These are phyloP conservation scores for Allium sativum DNA, from an alignment of 106 monocot genomes.

Conservation along the genomic window DNA sequence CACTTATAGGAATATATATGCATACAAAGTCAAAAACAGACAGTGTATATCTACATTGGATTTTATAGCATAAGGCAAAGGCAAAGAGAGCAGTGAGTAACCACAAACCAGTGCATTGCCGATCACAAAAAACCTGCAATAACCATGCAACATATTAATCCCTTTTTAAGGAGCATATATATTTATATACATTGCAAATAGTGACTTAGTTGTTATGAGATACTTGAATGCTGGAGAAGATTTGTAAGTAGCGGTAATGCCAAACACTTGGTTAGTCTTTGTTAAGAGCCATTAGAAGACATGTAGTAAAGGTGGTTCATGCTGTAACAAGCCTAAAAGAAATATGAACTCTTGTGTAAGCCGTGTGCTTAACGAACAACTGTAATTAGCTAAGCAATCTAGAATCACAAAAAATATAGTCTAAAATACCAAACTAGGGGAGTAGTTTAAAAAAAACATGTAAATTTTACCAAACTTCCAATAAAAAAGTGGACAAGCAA, in stretches of 20 bases:
- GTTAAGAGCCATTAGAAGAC: constrained; percentile 15
- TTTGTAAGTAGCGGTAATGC: constrained; percentile 12
- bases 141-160: no score
- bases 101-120: constrained; percentile 17
- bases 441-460: no score
- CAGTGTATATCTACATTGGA: constrained; percentile 2
- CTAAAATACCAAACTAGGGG: no score
- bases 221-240: constrained; percentile 23
- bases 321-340: constrained; percentile 7
- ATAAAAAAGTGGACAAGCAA: no score
- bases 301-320: constrained; percentile 10
- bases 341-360: not conserved
- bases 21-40: constrained; percentile 11
- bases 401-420: no score
- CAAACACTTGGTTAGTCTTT: constrained; percentile 9
- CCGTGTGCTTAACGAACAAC: constrained; percentile 2
- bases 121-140: constrained; percentile 17
- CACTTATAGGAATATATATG: no score
- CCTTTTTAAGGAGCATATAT: no score
- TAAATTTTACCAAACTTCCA: no score
- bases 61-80: constrained; percentile 1
- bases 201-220: no score
- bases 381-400: no score
- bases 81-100: constrained; percentile 17
- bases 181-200: no score